phyloP scores from a whole-genome alignment of 2,329 filamentous ascomycete genomes.

The Westerdykella ornata region DNA sequence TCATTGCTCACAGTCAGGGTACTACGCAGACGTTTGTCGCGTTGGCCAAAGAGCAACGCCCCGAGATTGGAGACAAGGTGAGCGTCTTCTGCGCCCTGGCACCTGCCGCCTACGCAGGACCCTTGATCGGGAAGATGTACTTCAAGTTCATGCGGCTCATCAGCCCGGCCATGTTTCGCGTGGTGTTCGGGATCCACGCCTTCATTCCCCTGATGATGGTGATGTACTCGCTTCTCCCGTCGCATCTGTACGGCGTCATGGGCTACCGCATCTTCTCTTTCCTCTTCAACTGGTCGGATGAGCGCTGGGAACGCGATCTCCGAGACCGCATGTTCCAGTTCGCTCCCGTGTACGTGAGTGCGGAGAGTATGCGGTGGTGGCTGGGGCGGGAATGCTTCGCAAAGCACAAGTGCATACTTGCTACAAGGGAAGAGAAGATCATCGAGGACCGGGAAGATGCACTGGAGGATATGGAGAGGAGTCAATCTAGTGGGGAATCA shows the following conservation, averaged over 20 bases:
- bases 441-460: constrained; percentile 51
- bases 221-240: constrained; percentile 62
- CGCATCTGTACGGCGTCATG: constrained; percentile 66
- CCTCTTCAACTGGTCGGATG: constrained; percentile 81
- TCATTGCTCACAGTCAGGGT: constrained; percentile 85
- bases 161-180: constrained; percentile 65
- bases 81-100: constrained; percentile 88
- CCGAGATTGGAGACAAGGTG: constrained; percentile 73
- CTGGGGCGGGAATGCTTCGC: constrained; percentile 80
- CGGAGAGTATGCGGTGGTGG: constrained; percentile 95
- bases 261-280: constrained; percentile 88
- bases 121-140: constrained; percentile 77
- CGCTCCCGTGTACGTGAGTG: constrained; percentile 80
- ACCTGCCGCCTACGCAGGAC: constrained; percentile 83
- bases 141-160: constrained; percentile 88
- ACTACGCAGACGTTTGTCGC: constrained; percentile 85
- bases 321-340: constrained; percentile 85
- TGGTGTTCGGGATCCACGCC: constrained; percentile 84
- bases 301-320: constrained; percentile 73
- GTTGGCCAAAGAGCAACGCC: constrained; percentile 80
- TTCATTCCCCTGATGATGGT: constrained; percentile 93
- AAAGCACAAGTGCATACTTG: constrained; percentile 77
- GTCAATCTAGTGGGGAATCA: no score
- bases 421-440: constrained; percentile 64
- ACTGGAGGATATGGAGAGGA: constrained; percentile 19